Percentiles rank a stretch among this genome's conserved stretches.
Conservation (phyloP, 192 early-diverging fungal species). For the Coemansia sp. region DNA sequence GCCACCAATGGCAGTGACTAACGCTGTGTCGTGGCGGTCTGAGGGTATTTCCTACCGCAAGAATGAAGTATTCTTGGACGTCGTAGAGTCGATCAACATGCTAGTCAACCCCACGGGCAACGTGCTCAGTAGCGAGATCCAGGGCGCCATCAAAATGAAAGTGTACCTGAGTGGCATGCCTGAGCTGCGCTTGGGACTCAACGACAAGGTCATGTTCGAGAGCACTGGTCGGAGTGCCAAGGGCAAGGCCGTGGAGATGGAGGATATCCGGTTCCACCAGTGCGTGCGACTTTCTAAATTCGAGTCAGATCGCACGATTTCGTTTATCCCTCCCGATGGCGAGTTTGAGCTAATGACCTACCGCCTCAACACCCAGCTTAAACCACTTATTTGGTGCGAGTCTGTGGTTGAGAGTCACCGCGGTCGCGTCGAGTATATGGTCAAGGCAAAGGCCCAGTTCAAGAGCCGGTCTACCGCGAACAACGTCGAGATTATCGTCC, state of each 20-base stretch:
- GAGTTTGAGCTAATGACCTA: slow-evolving; percentile 93
- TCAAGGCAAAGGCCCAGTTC: slow-evolving; percentile 97
- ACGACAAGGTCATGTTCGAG: slow-evolving; percentile 95
- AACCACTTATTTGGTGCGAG: slow-evolving; percentile 86
- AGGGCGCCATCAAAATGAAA: slow-evolving; percentile 84
- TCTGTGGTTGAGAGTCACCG: slow-evolving; percentile 83
- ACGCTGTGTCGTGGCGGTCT: slow-evolving; percentile 70
- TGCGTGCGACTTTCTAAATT: slow-evolving; percentile 87
- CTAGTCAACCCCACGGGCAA: slow-evolving; percentile 66
- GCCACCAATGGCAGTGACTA: slow-evolving; percentile 83
- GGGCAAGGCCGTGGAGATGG: slow-evolving; percentile 87
- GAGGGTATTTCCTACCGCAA: slow-evolving; percentile 74
- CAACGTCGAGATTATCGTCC: slow-evolving; percentile 96
- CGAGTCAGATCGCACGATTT: slow-evolving; percentile 87
- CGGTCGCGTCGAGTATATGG: slow-evolving; percentile 93
- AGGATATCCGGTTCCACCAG: slow-evolving; percentile 90
- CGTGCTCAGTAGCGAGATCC: slow-evolving; percentile 71
- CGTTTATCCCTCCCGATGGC: slow-evolving; percentile 88
- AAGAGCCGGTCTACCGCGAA: slow-evolving; percentile 97
- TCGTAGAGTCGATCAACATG: slow-evolving; percentile 74
- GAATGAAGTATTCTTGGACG: slow-evolving; percentile 78
- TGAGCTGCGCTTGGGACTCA: slow-evolving; percentile 80
- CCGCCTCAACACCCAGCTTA: slow-evolving; percentile 80
- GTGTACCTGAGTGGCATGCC: slow-evolving; percentile 86
- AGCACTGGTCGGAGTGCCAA: slow-evolving; percentile 71